Evolutionary conservation across 306 rosid species (phyloP).

Genomic region (Cicer judaicum): DNA sequence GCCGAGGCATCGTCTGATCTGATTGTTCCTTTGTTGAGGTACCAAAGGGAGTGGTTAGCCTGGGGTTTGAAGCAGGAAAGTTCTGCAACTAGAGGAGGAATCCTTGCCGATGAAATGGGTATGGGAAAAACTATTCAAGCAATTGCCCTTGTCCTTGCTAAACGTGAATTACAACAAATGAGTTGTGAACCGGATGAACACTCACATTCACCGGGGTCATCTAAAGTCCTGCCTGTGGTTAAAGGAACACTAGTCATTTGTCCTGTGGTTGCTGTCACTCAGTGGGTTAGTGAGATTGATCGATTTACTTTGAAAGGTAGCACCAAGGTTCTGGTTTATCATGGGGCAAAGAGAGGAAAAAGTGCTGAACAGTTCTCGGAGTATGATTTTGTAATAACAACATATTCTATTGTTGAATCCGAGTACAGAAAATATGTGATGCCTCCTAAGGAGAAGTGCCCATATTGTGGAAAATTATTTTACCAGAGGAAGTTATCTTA

Average conservation of each 20-base stretch:
- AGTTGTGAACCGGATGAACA: constrained; percentile 47
- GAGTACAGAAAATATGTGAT: constrained; percentile 82
- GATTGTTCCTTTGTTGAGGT: constrained; percentile 74
- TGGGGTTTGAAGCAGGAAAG: constrained; percentile 90
- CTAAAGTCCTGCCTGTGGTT: constrained; percentile 51
- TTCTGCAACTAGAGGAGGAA: constrained; percentile 73
- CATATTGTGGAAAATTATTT: constrained; percentile 60
- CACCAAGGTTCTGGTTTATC: constrained; percentile 78
- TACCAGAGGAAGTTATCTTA: constrained; percentile 38
- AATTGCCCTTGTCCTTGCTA: constrained; percentile 89
- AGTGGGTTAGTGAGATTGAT: constrained; percentile 84
- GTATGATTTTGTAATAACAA: constrained; percentile 87
- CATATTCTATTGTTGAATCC: constrained; percentile 78
- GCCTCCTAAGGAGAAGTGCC: constrained; percentile 84
- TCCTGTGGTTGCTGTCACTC: constrained; percentile 90
- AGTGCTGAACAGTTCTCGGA: constrained; percentile 52
- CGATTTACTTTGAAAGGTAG: constrained; percentile 79
- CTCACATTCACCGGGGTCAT: constrained; percentile 53
- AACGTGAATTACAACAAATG: constrained; percentile 51
- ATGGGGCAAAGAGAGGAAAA: constrained; percentile 78
- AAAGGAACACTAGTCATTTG: constrained; percentile 87
- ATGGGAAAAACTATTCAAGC: constrained; percentile 99
- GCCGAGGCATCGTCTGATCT: constrained; percentile 75
- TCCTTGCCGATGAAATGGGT: constrained; percentile 99
- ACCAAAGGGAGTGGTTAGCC: constrained; percentile 91